phyloP scores from a whole-genome alignment of 352 stramenopile species.

The Phytophthora pistaciae region DNA sequence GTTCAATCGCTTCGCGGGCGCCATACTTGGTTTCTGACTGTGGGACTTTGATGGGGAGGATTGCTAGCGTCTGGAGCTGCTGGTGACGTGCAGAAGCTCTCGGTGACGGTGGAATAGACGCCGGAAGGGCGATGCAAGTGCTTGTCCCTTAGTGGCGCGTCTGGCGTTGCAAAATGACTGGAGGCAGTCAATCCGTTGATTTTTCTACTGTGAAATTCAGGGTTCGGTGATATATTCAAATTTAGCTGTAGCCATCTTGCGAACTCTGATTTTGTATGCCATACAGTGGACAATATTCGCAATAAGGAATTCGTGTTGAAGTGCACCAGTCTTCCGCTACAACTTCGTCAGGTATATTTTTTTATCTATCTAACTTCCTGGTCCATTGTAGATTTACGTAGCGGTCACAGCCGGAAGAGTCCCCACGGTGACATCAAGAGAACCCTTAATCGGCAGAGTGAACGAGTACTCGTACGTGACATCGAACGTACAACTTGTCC shows the following conservation, averaged over 20 bases:
- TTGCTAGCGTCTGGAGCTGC: slow-evolving; percentile 12
- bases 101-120: slow-evolving; percentile 7
- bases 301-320: no score
- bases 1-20: slow-evolving; percentile 69
- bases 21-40: slow-evolving; percentile 41
- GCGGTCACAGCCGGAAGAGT: neutral
- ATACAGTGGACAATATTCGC: neutral
- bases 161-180: slow-evolving; percentile 29
- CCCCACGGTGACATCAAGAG: slow-evolving; percentile 9
- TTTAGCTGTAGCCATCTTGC: neutral
- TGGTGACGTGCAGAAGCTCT: neutral
- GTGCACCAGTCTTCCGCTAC: no score
- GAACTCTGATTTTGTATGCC: neutral
- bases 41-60: slow-evolving; percentile 10
- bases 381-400: no score
- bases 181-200: slow-evolving; percentile 10
- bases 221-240: neutral
- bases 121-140: slow-evolving; percentile 1
- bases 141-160: slow-evolving; percentile 8
- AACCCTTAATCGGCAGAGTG: slow-evolving; percentile 27
- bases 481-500: slow-evolving; percentile 25
- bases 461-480: slow-evolving; percentile 41
- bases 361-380: no score
- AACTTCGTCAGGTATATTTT: no score
- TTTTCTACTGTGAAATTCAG: neutral